Conservation (phyloP, 2,329 filamentous ascomycete genomes). For the Aspergillus sp. region DNA sequence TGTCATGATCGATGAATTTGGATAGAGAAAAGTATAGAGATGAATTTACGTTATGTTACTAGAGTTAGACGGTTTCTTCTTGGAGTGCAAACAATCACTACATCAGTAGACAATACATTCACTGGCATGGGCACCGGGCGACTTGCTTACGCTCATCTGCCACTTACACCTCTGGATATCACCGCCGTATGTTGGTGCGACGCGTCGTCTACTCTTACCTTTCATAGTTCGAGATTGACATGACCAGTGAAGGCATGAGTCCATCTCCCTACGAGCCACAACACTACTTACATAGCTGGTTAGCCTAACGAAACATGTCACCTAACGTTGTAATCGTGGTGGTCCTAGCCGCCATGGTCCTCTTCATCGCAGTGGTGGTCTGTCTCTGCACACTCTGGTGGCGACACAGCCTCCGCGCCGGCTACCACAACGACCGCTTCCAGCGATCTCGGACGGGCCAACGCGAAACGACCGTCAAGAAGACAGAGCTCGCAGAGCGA, state of each 20-base stretch:
- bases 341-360: not conserved
- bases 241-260: not conserved
- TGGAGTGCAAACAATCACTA: not conserved
- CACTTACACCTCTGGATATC: not conserved
- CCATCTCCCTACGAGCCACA: not conserved
- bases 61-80: not conserved
- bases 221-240: not conserved
- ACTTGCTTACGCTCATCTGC: not conserved
- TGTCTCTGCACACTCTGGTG: conserved; percentile 1
- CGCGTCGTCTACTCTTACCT: not conserved
- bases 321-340: not conserved
- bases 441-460: not conserved
- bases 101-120: not conserved
- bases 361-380: not conserved
- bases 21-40: conserved; percentile 27
- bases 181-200: not conserved
- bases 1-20: conserved; percentile 6
- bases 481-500: not conserved
- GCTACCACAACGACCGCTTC: not conserved
- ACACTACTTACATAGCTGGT: not conserved
- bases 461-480: not conserved
- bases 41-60: not conserved
- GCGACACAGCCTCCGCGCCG: not conserved
- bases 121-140: not conserved
- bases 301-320: not conserved